Percentiles rank a stretch among this genome's conserved stretches.
Conservation (phyloP, 1,139 yeast genomes). For the Nematodospora anomalae region DNA sequence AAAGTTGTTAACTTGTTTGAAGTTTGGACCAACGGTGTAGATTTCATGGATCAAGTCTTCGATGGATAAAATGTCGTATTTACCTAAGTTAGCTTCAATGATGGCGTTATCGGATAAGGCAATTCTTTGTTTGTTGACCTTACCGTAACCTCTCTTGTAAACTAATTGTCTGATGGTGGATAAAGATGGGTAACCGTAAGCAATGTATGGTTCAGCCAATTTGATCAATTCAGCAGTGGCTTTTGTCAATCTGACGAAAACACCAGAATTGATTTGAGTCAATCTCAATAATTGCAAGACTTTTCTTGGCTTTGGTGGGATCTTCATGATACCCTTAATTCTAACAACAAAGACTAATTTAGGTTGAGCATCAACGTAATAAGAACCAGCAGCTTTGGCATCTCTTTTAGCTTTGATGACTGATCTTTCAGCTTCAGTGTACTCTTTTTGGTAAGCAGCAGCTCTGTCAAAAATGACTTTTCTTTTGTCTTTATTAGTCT, state of each 20-base stretch:
- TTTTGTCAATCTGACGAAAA: constrained; percentile 96
- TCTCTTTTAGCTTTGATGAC: constrained; percentile 91
- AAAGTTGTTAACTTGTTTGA: constrained; percentile 99
- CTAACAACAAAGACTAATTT: constrained; percentile 96
- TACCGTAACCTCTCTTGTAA: constrained; percentile 99
- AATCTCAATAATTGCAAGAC: constrained; percentile 97
- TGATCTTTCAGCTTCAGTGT: constrained; percentile 93
- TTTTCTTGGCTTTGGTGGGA: constrained; percentile 99
- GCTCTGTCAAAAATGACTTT: constrained; percentile 95
- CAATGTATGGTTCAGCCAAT: constrained; percentile 98
- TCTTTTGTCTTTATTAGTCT: constrained; percentile 91
- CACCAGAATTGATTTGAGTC: constrained; percentile 98
- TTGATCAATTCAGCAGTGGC: constrained; percentile 96
- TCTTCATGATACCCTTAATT: constrained; percentile 99
- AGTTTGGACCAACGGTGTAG: constrained; percentile 98
- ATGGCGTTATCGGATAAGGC: constrained; percentile 91
- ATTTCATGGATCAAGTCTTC: constrained; percentile 99
- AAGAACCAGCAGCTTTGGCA: constrained; percentile 94
- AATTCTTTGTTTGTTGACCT: constrained; percentile 98
- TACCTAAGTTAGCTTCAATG: constrained; percentile 91
- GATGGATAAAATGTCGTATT: constrained; percentile 93
- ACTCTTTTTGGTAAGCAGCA: constrained; percentile 97
- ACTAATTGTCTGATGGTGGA: constrained; percentile 94
- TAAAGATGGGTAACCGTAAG: constrained; percentile 99
- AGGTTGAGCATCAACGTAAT: constrained; percentile 96